A percentile compares a stretch with the other conserved stretches of the same genome.
phyloP scores from a whole-genome alignment of 768 basidiomycete genomes.

The Suillus paluster region DNA sequence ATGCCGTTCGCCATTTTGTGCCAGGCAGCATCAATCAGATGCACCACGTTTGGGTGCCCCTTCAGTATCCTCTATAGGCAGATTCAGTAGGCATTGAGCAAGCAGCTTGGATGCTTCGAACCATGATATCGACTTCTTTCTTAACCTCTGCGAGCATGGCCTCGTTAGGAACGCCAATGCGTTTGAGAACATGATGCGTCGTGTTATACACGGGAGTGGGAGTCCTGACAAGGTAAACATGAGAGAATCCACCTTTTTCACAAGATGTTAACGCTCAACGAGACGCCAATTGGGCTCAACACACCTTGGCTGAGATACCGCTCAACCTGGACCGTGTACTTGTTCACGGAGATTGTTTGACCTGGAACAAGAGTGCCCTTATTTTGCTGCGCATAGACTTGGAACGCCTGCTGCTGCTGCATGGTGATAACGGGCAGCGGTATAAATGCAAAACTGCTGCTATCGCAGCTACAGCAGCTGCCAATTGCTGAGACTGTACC shows the following conservation, averaged over 20 bases:
- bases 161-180: slow-evolving; percentile 92
- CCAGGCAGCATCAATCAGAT: slow-evolving; percentile 95
- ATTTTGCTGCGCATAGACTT: slow-evolving; percentile 46
- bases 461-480: slow-evolving; percentile 6
- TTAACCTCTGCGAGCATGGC: slow-evolving; percentile 90
- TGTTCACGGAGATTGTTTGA: slow-evolving; percentile 88
- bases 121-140: slow-evolving; percentile 99
- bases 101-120: slow-evolving; percentile 40
- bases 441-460: neutral
- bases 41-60: slow-evolving; percentile 94
- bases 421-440: slow-evolving; percentile 20
- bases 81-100: slow-evolving; percentile 31
- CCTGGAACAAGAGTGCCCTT: slow-evolving; percentile 80
- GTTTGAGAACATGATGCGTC: slow-evolving; percentile 95
- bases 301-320: slow-evolving; percentile 94
- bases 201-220: slow-evolving; percentile 87
- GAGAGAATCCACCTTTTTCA: slow-evolving; percentile 89
- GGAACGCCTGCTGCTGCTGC: slow-evolving; percentile 53
- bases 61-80: slow-evolving; percentile 77
- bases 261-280: slow-evolving; percentile 15
- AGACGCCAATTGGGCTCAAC: slow-evolving; percentile 8
- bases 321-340: slow-evolving; percentile 89
- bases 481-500: neutral
- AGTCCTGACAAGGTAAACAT: slow-evolving; percentile 95
- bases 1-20: slow-evolving; percentile 80